Evolutionary conservation across 1,139 yeast genomes (phyloP).

Genomic region (Yamadazyma epiphylla): DNA sequence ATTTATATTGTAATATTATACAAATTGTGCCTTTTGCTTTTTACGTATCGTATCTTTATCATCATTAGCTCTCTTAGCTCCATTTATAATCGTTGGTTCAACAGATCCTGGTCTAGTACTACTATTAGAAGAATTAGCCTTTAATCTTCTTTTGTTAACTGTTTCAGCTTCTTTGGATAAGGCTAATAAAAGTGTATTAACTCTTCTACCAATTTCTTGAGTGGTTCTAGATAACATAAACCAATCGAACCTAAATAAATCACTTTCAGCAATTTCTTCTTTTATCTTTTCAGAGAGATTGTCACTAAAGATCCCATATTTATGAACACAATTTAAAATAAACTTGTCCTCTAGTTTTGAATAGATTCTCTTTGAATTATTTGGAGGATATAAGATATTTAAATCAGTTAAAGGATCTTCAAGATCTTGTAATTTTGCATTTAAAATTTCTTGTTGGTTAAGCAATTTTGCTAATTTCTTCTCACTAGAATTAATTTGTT

Average conservation of each 20-base stretch:
- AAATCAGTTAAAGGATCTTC: constrained; percentile 75
- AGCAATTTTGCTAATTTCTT: constrained; percentile 63
- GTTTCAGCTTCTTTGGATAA: constrained; percentile 75
- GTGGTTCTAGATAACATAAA: constrained; percentile 81
- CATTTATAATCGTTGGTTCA: constrained; percentile 22
- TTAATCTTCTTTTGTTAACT: constrained; percentile 31
- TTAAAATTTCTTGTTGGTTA: constrained; percentile 64
- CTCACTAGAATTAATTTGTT: constrained; percentile 89
- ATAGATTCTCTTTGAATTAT: constrained; percentile 81
- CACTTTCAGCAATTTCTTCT: constrained; percentile 69
- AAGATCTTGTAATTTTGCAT: constrained; percentile 57
- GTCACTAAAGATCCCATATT: constrained; percentile 71
- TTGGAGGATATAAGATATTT: constrained; percentile 82
- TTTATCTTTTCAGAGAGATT: constrained; percentile 72
- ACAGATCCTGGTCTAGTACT: constrained; percentile 33
- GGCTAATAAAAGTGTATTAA: constrained; percentile 73
- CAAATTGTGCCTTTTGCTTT: constrained; percentile 1
- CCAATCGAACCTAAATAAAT: constrained; percentile 86
- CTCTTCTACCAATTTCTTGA: constrained; percentile 78
- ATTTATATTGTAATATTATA: constrained; percentile 3
- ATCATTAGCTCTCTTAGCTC: constrained; percentile 9
- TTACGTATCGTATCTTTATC: constrained; percentile 5
- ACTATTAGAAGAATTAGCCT: constrained; percentile 17
- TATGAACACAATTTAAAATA: constrained; percentile 65
- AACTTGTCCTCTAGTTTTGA: constrained; percentile 86